phyloP scores from a whole-genome alignment of 306 rosid species.

The Spatholobus suberectus region DNA sequence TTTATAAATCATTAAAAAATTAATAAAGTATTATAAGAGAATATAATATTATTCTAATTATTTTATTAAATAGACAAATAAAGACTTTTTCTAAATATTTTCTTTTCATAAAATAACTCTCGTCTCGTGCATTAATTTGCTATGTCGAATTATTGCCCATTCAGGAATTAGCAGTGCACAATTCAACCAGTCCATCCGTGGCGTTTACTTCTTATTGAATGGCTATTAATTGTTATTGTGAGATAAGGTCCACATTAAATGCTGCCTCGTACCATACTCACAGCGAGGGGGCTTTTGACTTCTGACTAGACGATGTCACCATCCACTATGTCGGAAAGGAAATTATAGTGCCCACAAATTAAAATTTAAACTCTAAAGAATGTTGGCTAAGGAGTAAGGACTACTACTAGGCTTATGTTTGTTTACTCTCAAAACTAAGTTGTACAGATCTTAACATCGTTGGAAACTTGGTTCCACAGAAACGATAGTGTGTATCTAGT shows the following conservation, averaged over 20 bases:
- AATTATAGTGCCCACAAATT: background rate
- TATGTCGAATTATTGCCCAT: background rate
- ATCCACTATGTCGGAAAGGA: background rate
- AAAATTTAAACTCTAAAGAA: background rate
- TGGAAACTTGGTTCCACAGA: no score
- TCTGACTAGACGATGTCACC: background rate
- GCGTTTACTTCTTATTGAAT: background rate
- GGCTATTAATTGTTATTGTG: background rate
- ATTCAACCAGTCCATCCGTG: background rate
- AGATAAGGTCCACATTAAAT: background rate
- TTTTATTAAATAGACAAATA: no score
- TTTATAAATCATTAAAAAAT: no score
- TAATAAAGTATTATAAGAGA: no score
- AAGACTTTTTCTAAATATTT: no score
- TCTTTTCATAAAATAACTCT: background rate
- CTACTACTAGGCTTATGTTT: no score
- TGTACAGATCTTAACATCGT: no score
- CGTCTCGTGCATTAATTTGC: no score
- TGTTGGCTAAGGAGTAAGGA: no score
- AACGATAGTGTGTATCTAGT: no score
- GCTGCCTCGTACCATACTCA: conserved; percentile 23
- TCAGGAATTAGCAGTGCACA: background rate
- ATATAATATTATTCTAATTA: no score
- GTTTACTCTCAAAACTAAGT: no score
- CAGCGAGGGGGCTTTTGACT: background rate